Base-by-base conservation (phyloP, 805 yeast species). In the Clavispora vitiphila region DNA sequence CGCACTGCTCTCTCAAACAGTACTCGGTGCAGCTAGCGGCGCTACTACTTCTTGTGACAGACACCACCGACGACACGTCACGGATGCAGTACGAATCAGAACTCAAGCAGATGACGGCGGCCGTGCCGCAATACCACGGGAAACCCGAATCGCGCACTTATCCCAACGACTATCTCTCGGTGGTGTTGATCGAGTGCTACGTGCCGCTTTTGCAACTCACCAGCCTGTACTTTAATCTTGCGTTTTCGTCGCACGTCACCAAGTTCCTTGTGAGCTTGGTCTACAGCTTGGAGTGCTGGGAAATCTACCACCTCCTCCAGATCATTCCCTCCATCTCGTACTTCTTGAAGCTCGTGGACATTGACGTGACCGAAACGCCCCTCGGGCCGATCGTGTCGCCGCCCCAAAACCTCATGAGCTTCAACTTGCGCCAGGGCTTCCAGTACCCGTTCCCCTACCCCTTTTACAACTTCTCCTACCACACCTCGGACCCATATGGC, bases 381-480 rank as follows among this genome's bases (percentile, higher is more conserved):
- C 63, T 62, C 41, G 74, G 74, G 1, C 60, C 65, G 9, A 43
- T 70, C 15, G 62, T 70, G 16, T 54, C 53, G 38, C 75, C 74
- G 2, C 75, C 75, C 1, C 54, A 54, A 22, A 69, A 67, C 47
- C 66, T 54, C 45, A 43, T 69, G 45, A 58, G 53, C 26, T 60
- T 60, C 38, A 54, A 60, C 19, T 58, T 70, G 64, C 54, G 61
- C 31, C 64, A 60, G 43, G 75, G 74, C 1, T 64, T 67, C 38
- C 69, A 65, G 41, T 70, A 65, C 44, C 72, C 74, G 19, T 68
- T 65, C 43, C 75, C 75, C 6, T 70, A 62, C 43, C 74, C 75
- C 26, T 70, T 68, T 43, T 70, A 69, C 53, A 69, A 69, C 41
- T 70, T 60, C 49, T 67, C 73, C 6, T 69, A 66, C 50, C 75